Evolutionary conservation across 257 asterid genomes (phyloP), one percentile per base, ranked within the genome.

Genomic region (Nicotiana undulata): DNA sequence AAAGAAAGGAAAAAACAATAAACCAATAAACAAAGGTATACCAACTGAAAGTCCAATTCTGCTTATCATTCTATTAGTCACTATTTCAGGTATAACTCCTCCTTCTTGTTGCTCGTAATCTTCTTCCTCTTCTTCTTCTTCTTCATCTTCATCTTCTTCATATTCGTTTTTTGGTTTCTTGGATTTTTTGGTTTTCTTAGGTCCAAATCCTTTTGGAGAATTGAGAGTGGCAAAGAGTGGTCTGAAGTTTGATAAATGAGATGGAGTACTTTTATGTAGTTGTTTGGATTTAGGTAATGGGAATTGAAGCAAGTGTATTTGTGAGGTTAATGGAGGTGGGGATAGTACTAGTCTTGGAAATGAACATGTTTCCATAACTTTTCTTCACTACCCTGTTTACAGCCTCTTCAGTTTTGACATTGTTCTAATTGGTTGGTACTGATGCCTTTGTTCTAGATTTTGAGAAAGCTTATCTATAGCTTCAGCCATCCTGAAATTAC

Each of bases 21-120:
- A 81, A 80, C 99, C 99, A 12, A 88, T 63, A 28, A 90, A 90
- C 61, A 94, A 88, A 44, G 99, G 99, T 75, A 88, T 84, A n/a
- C 99, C 99, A 4, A 96, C 98, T 0, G 98, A 87, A 1, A 90
- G 29, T 9, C 84, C 98, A 89, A 96, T 89, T 85, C 98, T 90
- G 80, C 84, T 88, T 22, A 96, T 94, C 99, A 96, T 96, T 83
- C 99, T 88, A 83, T 94, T 96, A 22, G 99, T 96, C 59, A 96
- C 97, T 79, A 94, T 89, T 86, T 94, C 98, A 63, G 99, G 99
- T 58, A 96, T 94, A 24, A 96, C 96, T 5, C 86, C 94, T 51
- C 85, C 87, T 60, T 82, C 96, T 79, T 82, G 28, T 0, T 89
- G 89, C 5, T 86, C 90, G 0, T 75, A 90, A 0, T 84, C 90